Evolutionary conservation across 2,329 filamentous ascomycete species (phyloP).

Genomic region (Aspergillus fischeri): DNA sequence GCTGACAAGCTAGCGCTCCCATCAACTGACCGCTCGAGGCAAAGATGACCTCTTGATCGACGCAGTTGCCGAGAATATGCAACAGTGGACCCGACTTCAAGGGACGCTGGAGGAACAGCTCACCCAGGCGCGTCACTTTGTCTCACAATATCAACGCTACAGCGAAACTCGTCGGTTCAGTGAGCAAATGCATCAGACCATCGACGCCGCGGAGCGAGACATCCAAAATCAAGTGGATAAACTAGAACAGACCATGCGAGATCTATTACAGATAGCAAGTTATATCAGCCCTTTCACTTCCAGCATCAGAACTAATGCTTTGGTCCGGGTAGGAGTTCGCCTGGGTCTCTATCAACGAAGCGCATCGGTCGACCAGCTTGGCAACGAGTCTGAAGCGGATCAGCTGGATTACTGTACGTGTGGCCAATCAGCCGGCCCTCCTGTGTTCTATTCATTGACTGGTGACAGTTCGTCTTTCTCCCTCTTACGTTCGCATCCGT

Average conservation of each 20-base stretch:
- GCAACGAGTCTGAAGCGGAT: constrained; percentile 13
- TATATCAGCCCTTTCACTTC: too few relatives aligned
- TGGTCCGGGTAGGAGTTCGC: constrained; percentile 9
- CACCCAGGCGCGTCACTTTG: constrained; percentile 9
- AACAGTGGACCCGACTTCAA: constrained; percentile 11
- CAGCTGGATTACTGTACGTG: constrained; percentile 13
- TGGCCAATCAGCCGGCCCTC: background rate
- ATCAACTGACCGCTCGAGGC: constrained; percentile 10
- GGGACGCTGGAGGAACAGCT: constrained; percentile 10
- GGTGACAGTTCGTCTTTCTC: constrained; percentile 10
- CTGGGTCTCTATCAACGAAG: constrained; percentile 15
- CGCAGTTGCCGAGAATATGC: constrained; percentile 13
- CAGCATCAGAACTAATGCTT: background rate
- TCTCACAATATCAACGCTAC: constrained; percentile 11
- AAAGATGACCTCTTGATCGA: constrained; percentile 12
- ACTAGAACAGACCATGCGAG: constrained; percentile 12
- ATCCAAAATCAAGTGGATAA: constrained; percentile 12
- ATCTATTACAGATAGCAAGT: constrained; percentile 12
- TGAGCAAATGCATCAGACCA: constrained; percentile 8
- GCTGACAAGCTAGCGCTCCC: constrained; percentile 6
- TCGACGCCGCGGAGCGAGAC: constrained; percentile 6
- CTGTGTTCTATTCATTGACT: background rate
- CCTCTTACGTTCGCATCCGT: constrained; percentile 13
- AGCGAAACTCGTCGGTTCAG: constrained; percentile 12
- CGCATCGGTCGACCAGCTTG: constrained; percentile 13